A percentile compares a stretch with the other conserved stretches of the same genome.
Evolutionary conservation across 371 early-diverging fungal genomes (phyloP).

Genomic region (Nematocida sp.): DNA sequence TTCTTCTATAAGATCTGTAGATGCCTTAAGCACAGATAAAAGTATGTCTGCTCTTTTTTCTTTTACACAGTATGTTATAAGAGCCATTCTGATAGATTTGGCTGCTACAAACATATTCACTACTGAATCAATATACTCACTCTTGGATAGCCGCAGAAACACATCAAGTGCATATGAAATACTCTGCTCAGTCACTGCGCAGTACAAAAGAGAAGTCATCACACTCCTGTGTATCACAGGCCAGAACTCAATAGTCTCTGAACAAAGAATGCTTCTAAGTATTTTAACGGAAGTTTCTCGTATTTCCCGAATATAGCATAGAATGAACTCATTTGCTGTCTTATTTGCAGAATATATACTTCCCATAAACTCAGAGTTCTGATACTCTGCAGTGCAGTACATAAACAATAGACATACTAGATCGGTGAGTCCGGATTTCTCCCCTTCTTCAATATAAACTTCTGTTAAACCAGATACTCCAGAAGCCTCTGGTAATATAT

Average conservation of each 20-base stretch:
- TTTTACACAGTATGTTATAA: constrained; percentile 3
- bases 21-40: neutral
- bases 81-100: neutral
- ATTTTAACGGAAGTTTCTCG: neutral
- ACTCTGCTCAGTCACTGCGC: neutral
- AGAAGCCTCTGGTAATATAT: neutral
- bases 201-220: neutral
- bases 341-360: neutral
- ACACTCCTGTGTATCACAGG: neutral
- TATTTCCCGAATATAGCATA: neutral
- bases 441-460: neutral
- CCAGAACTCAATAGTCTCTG: neutral
- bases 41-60: neutral
- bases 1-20: neutral
- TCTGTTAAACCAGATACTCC: constrained; percentile 3
- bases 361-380: neutral
- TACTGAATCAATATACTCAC: neutral
- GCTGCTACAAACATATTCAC: neutral
- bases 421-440: neutral
- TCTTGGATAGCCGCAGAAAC: neutral
- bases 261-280: neutral
- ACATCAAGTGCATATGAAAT: neutral
- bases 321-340: neutral
- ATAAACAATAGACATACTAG: neutral
- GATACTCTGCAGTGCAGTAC: neutral